Base-by-base conservation (phyloP, 73 alveolate genomes). In the Paramecium tetraurelia region DNA sequence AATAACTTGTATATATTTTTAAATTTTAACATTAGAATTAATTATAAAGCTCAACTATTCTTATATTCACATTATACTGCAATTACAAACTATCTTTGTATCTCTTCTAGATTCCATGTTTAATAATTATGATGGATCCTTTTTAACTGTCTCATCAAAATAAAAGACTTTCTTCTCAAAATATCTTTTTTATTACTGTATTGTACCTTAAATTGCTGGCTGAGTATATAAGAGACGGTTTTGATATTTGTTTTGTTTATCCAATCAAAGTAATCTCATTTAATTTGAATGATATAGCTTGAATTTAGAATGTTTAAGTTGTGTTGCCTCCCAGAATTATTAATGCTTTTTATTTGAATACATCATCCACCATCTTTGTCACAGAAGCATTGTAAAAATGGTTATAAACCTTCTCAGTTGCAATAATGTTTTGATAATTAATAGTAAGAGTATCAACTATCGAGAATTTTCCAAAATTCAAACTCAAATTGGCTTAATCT, bases 1-100 rank as follows among this genome's bases (percentile, higher is more conserved):
- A 96, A 96, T 46, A 96, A 92, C 41, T 83, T 46, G 83, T 46
- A 63, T 63, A 94, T 9, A 58, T 46, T 57, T 70, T 83, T 83
- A 35, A 83, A 80, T 27, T 27, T 33, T n/a, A 84, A 44, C 86
- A 59, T 85, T 85, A n/a, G 14, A 27, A 58, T 85, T 53, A 72
- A 72, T 72, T n/a, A 63, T 63, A 31, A 31, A 27, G 46, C 18
- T 53, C 2, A 18, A 7, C 31, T 53, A 7, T 63, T 4, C 21
- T 22, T 63, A 33, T 63, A 63, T 16, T 72, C 90, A 80, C 75
- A 22, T 44, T 40, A 80, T 80, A 38, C 27, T 43, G 24, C 77
- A 80, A 41, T 57, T 43, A 22, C 90, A 80, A 44, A 57, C 69
- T 3, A 3, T 35, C 4, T 53, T 53, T 10, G 69, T 53, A 53